Evolutionary conservation across 192 early-diverging fungal genomes (phyloP).

Genomic region (Chytriomyces hyalinus): DNA sequence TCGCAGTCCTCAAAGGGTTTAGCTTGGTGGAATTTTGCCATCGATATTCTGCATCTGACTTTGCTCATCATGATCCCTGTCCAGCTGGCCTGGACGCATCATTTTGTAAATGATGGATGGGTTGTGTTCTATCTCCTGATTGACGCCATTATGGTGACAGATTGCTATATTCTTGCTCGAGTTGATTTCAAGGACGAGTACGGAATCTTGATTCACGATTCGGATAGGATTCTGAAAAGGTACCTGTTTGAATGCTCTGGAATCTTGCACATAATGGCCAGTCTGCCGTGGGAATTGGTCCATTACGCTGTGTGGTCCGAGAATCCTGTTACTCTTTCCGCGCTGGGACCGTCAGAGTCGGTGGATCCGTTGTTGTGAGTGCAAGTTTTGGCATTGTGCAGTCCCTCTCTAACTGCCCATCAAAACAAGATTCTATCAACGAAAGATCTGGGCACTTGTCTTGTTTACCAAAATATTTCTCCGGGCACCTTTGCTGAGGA

Average conservation of each 20-base stretch:
- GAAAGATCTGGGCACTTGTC: constrained; percentile 37
- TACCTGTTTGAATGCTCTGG: constrained; percentile 33
- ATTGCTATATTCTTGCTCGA: constrained; percentile 32
- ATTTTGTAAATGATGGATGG: constrained; percentile 26
- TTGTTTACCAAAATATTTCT: constrained; percentile 40
- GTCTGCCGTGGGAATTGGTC: constrained; percentile 37
- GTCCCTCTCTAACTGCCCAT: not conserved
- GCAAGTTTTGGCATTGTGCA: not conserved
- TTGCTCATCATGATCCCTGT: constrained; percentile 34
- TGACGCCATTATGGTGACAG: constrained; percentile 32
- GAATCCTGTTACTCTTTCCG: not conserved
- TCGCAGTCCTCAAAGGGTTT: not conserved
- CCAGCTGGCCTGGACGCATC: constrained; percentile 38
- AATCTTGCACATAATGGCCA: constrained; percentile 14
- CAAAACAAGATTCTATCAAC: constrained; percentile 29
- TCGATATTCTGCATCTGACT: constrained; percentile 28
- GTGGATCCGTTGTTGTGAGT: constrained; percentile 25
- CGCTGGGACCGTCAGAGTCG: not conserved
- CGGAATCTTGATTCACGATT: constrained; percentile 29
- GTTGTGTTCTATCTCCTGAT: constrained; percentile 24
- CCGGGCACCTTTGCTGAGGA: constrained; percentile 27
- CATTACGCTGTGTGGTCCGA: constrained; percentile 6
- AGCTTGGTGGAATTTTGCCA: constrained; percentile 27
- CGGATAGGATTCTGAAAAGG: constrained; percentile 10
- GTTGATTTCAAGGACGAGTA: constrained; percentile 40